Evolutionary conservation across 345 rosid genomes (phyloP), one percentile per base, ranked within the genome.

Genomic region (Syzygium grande): DNA sequence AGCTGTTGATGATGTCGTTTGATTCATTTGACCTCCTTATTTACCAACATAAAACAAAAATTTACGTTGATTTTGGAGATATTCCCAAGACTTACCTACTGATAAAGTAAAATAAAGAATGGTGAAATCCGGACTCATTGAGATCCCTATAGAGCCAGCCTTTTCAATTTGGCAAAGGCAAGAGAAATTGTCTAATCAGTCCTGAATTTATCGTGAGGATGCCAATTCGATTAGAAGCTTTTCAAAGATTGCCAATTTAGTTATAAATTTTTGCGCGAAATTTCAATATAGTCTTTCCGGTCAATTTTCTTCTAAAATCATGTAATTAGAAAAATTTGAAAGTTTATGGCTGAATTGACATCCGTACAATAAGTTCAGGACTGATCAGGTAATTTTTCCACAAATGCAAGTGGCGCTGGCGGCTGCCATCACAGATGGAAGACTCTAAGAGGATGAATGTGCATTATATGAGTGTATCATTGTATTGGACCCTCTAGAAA

Each of bases 271-370:
- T 2, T 59, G 0, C 2, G 16, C 53, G 15, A 14, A 52, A 52
- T 52, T 52, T 4, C 53, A 52, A 52, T 52, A 1, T 52, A 13
- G 5, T 14, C 15, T 52, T 52, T 14, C 1, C 1, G 54, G 17
- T 15, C 17, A 52, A 52, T 52, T 16, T 52, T 52, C 54, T 3
- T 52, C 14, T 5, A 4, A 51, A 2, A n/a, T 61, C 0, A 61
- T 6, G 34, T 61, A 61, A n/a, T n/a, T 61, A 2, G 1, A 6
- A 13, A 58, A 13, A n/a, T 2, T 6, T 6, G 14, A 61, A 61
- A 61, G 0, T 61, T n/a, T 6, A 61, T 5, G 4, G 29, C 13
- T 6, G 0, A n/a, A 2, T n/a, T 61, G 19, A 0, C 0, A n/a
- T 13, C 17, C 6, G 9, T 13, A n/a, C 19, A n/a, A n/a, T 13